Conservation (phyloP, 208 protist genomes). For the Endotrypanum monterogeii region DNA sequence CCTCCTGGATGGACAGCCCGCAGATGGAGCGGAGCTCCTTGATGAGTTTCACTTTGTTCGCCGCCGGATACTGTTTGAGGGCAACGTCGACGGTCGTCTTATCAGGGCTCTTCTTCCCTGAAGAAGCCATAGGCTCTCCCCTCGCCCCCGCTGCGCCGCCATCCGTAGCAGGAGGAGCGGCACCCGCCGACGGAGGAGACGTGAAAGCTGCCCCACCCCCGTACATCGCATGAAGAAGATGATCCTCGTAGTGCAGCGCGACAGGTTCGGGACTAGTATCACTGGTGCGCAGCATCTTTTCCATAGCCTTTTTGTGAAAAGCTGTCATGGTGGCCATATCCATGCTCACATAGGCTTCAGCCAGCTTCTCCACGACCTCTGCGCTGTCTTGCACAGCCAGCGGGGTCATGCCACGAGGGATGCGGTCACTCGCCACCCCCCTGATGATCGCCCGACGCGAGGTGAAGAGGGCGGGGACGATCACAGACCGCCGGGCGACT, state of each 20-base stretch:
- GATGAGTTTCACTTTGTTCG: constrained; percentile 86
- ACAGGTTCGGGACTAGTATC: background rate
- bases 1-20: constrained; percentile 65
- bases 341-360: constrained; percentile 74
- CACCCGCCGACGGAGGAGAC: constrained; percentile 2
- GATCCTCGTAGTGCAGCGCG: constrained; percentile 61
- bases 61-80: constrained; percentile 64
- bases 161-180: background rate
- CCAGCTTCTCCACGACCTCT: constrained; percentile 60
- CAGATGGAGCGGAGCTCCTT: constrained; percentile 81
- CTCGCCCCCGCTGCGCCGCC: constrained; percentile 15
- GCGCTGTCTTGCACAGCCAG: constrained; percentile 48
- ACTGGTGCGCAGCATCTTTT: constrained; percentile 50
- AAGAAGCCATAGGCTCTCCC: constrained; percentile 10
- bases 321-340: constrained; percentile 45
- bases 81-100: constrained; percentile 72
- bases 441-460: constrained; percentile 29
- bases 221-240: constrained; percentile 62
- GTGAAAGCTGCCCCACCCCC: constrained; percentile 29
- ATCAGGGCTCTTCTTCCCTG: constrained; percentile 57
- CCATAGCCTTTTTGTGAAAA: constrained; percentile 64
- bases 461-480: background rate
- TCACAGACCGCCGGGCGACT: background rate
- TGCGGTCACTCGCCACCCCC: constrained; percentile 40
- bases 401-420: constrained; percentile 50